phyloP scores from a whole-genome alignment of 2,329 filamentous ascomycete species.

The Onygenales sp. region DNA sequence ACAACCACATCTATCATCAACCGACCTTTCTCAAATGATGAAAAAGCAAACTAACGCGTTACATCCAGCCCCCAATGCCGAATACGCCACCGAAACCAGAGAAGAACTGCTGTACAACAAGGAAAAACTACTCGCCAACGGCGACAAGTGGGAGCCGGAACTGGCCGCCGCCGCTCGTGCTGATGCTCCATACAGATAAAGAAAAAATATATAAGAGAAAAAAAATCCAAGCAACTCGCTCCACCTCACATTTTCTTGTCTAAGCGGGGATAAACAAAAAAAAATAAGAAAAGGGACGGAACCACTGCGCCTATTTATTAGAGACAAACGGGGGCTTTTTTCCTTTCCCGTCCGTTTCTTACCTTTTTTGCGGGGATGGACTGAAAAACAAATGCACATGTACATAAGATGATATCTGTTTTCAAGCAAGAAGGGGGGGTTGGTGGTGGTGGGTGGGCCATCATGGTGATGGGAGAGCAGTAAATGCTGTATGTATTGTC shows the following conservation, averaged over 20 bases:
- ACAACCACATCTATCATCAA: too few species aligned
- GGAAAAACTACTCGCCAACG: conserved; percentile 81
- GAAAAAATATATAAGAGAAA: conserved; percentile 1
- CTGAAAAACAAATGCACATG: too few species aligned
- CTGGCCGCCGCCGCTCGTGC: conserved; percentile 84
- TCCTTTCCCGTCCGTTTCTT: too few species aligned
- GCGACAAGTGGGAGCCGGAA: conserved; percentile 97
- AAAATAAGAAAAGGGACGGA: too few species aligned
- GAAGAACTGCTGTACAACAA: conserved; percentile 98
- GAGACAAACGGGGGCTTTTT: too few species aligned
- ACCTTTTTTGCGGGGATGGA: too few species aligned
- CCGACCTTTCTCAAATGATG: not conserved
- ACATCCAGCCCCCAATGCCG: conserved; percentile 55
- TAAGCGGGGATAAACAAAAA: not conserved
- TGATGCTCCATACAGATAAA: conserved; percentile 82
- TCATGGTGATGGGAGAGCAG: too few species aligned
- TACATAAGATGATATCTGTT: too few species aligned
- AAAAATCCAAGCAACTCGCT: conserved; percentile 4
- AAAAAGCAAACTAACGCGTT: not conserved
- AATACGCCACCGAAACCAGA: conserved; percentile 68
- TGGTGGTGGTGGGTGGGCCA: too few species aligned
- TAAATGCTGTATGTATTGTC: too few species aligned
- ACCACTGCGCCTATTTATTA: too few species aligned
- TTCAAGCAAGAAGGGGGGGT: too few species aligned
- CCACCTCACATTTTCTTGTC: conserved; percentile 7